Percentiles rank a stretch among this genome's conserved stretches.
phyloP scores from a whole-genome alignment of 257 asterid genomes.

The Cynanchum wilfordii region DNA sequence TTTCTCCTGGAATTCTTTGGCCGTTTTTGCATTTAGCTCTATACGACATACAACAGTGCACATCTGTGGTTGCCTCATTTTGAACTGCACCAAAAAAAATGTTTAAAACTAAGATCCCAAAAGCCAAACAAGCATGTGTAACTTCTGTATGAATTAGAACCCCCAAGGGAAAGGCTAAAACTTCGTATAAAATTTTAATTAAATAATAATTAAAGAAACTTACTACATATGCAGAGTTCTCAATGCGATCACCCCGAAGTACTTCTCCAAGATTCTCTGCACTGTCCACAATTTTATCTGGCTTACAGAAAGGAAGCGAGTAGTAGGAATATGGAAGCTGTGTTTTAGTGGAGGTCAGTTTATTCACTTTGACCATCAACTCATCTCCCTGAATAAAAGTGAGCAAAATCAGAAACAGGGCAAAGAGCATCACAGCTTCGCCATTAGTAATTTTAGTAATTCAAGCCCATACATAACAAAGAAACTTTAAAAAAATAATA shows the following conservation, averaged over 20 bases:
- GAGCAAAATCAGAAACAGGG: not conserved
- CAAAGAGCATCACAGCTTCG: not conserved
- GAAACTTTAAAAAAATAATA: not conserved
- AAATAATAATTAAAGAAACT: not conserved
- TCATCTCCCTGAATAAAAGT: slow-evolving; percentile 31
- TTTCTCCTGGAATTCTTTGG: slow-evolving; percentile 43
- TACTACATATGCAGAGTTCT: slow-evolving; percentile 37
- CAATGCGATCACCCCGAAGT: slow-evolving; percentile 51
- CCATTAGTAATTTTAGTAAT: not conserved
- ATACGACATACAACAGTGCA: slow-evolving; percentile 31
- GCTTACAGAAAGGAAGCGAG: slow-evolving; percentile 38
- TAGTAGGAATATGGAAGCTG: slow-evolving; percentile 38
- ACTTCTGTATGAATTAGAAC: not conserved
- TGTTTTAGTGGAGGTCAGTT: slow-evolving; percentile 40
- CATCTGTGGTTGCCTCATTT: slow-evolving; percentile 45
- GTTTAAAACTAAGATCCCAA: slow-evolving; percentile 7
- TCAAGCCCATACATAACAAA: not conserved
- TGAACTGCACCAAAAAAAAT: slow-evolving; percentile 26
- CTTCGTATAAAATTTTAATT: not conserved
- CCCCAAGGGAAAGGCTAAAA: not conserved
- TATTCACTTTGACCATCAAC: slow-evolving; percentile 47
- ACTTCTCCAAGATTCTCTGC: slow-evolving; percentile 46
- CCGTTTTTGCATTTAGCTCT: slow-evolving; percentile 37
- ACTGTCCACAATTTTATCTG: slow-evolving; percentile 33
- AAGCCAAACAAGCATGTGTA: not conserved